Conservation (phyloP, 768 basidiomycete species). For the Floccularia luteovirens region DNA sequence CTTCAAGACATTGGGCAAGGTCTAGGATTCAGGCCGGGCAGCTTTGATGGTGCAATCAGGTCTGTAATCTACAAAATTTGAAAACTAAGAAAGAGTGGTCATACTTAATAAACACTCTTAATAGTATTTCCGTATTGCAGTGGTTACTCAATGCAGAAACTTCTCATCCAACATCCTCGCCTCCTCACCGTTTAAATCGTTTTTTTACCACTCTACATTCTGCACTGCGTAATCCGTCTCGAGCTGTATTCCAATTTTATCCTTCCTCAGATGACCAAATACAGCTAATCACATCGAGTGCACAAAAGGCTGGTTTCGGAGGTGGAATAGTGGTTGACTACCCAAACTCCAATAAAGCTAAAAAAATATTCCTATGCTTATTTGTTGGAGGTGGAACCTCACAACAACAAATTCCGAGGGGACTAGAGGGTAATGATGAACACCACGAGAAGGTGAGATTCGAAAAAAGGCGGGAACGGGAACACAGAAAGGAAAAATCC, state of each 20-base stretch:
- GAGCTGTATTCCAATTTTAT: conserved; percentile 91
- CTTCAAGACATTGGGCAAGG: conserved; percentile 98
- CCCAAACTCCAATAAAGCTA: conserved; percentile 93
- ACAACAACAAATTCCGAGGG: conserved; percentile 64
- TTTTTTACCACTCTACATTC: conserved; percentile 95
- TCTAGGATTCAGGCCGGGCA: conserved; percentile 92
- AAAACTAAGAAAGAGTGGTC: conserved; percentile 1
- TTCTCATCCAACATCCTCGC: conserved; percentile 82
- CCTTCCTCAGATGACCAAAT: conserved; percentile 97
- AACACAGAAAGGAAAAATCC: conserved; percentile 43
- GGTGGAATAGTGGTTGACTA: conserved; percentile 97
- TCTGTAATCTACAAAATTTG: conserved; percentile 18
- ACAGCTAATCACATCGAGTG: conserved; percentile 86
- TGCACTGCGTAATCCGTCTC: conserved; percentile 74
- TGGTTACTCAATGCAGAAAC: conserved; percentile 98
- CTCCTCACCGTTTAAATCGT: conserved; percentile 72
- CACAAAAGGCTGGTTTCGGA: conserved; percentile 93
- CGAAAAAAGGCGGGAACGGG: conserved; percentile 71
- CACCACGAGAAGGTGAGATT: conserved; percentile 56
- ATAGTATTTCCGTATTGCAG: conserved; percentile 95
- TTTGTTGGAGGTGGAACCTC: conserved; percentile 77
- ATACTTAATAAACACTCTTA: conserved; percentile 1
- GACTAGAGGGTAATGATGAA: conserved; percentile 62
- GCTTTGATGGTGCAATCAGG: conserved; percentile 98
- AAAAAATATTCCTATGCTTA: conserved; percentile 90